A percentile compares a stretch with the other conserved stretches of the same genome.
Evolutionary conservation across 805 yeast species (phyloP).

Genomic region (Lachancea fermentati): DNA sequence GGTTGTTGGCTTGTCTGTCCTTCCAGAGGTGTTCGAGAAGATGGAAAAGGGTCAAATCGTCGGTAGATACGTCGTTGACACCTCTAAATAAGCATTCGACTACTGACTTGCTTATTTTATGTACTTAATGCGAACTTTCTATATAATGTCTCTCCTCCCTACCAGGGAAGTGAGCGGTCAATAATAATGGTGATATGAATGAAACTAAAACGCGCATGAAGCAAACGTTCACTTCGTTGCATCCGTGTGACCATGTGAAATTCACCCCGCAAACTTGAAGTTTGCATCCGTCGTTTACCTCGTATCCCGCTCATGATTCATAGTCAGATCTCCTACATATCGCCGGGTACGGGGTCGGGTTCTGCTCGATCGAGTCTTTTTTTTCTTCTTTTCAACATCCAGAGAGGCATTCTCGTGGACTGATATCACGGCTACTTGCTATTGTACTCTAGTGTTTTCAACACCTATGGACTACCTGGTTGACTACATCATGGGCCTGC

Average conservation of each 20-base stretch:
- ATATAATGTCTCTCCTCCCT: not conserved
- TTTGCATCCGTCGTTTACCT: no score
- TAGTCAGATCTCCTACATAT: no score
- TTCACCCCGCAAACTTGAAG: no score
- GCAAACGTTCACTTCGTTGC: no score
- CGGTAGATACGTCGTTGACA: constrained; percentile 86
- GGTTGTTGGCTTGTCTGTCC: constrained; percentile 68
- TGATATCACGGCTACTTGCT: not conserved
- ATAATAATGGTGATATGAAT: not conserved
- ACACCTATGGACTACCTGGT: constrained; percentile 5
- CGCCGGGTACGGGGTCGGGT: no score
- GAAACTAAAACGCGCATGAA: no score
- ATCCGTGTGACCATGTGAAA: no score
- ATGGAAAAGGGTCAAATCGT: constrained; percentile 82
- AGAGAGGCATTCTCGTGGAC: not conserved
- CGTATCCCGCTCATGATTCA: no score
- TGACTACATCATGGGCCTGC: constrained; percentile 1
- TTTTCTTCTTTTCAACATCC: not conserved
- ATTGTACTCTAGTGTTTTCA: not conserved
- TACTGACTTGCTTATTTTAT: not conserved
- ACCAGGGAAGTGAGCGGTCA: not conserved
- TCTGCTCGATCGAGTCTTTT: not conserved
- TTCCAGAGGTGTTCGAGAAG: constrained; percentile 61
- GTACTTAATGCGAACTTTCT: not conserved
- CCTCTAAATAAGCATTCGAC: constrained; percentile 41